A percentile compares a stretch with the other conserved stretches of the same genome.
Conservation (phyloP, 23 red algal genomes). For the Rhodosorus marinus region DNA sequence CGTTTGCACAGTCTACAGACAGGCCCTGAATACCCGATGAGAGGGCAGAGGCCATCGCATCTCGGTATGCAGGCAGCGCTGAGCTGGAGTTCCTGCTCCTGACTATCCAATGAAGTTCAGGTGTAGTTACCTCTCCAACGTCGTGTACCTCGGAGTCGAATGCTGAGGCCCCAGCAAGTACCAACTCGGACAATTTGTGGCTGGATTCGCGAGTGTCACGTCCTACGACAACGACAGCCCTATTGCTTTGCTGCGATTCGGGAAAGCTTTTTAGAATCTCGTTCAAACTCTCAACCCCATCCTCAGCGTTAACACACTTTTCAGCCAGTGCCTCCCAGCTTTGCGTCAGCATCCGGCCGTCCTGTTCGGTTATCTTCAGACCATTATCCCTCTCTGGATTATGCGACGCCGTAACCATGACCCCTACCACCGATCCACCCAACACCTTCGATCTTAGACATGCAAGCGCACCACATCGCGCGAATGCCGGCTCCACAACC, state of each 20-base stretch:
- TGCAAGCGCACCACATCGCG: conserved; percentile 43
- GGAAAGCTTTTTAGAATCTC: too few relatives aligned
- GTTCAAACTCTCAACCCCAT: too few relatives aligned
- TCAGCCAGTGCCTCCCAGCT: conserved; percentile 1
- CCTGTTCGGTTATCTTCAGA: conserved; percentile 42
- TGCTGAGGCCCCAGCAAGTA: conserved; percentile 15
- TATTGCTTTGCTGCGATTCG: too few relatives aligned
- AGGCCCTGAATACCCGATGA: background rate
- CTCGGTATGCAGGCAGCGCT: conserved; percentile 4
- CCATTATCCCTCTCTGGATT: conserved; percentile 84
- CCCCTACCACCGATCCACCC: conserved; percentile 29
- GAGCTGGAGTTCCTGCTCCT: too few relatives aligned
- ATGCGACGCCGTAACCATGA: conserved; percentile 95
- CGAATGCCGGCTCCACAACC: conserved; percentile 18
- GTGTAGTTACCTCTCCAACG: conserved; percentile 39
- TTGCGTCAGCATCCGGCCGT: conserved; percentile 5
- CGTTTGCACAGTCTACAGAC: conserved; percentile 84
- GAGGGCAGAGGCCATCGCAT: background rate
- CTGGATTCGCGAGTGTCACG: conserved; percentile 31
- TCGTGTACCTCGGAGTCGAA: conserved; percentile 20
- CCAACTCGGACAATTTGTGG: conserved; percentile 6
- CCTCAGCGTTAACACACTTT: background rate
- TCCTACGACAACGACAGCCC: conserved; percentile 30
- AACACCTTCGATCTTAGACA: conserved; percentile 25
- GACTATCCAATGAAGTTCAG: conserved; percentile 41